Base-by-base conservation (phyloP, 2,329 filamentous ascomycete genomes). In the Coniochaeta prunicola region DNA sequence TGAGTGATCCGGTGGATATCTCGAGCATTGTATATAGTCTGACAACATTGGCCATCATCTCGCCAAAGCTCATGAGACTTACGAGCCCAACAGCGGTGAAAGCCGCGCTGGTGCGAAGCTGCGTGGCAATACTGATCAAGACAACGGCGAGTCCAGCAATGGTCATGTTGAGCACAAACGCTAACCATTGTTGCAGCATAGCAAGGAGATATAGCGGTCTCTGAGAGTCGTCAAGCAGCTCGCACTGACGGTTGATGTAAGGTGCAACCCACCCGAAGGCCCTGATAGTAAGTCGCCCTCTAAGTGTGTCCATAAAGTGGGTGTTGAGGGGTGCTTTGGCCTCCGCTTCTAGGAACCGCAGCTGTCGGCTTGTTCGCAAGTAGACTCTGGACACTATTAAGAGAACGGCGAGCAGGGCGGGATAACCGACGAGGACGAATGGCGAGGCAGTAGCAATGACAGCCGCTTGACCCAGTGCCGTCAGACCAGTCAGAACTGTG, bases 141-240 rank as follows among this genome's bases (percentile, higher is more conserved):
- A 79, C 59, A 1, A 77, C 69, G 0, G 78, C 77, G 12, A 83
- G 69, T 1, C 69, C 71, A 0, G 77, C 74, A 0, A 82, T 76
- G 0, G 81, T 64, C 4, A 81, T 61, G 54, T 79, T 73, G 1
- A 85, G 68, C 0, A 77, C 74, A 0, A 85, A 70, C 0, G 67
- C 73, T 0, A 85, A 72, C 81, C 82, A 86, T 36, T 77, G 74
- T 64, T 86, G 83, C 19, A 85, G 76, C 61, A 78, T 77, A 30
- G 74, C 76, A 2, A 85, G 71, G 0, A 83, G 73, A 61, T 85
- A 86, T 4, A 77, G 78, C 1, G 83, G 82, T 15, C 75, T 69
- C 60, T 85, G 82, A 0, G 80, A 83, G 2, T 67, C 70, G 62
- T 84, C 76, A 2, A 85, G 69, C 0, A 84, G 72, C 1, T 64